A percentile compares a stretch with the other conserved stretches of the same genome.
Evolutionary conservation across 148 eudicot genomes (phyloP).

Genomic region (Camellia sinensis): DNA sequence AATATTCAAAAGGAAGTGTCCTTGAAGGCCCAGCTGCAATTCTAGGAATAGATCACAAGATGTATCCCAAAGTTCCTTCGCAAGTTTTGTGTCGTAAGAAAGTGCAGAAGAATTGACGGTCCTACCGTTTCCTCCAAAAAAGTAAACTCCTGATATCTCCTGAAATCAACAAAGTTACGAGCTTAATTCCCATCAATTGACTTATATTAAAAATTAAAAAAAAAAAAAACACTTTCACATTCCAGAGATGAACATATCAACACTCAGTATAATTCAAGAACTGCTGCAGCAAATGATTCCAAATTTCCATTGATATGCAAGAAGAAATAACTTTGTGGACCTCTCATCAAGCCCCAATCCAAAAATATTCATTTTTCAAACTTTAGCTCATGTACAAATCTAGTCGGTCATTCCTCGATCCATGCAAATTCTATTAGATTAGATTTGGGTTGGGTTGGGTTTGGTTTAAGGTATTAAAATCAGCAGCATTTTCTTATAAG

Average conservation of each 20-base stretch:
- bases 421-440: too few relatives aligned
- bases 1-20: constrained; percentile 15
- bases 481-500: not conserved
- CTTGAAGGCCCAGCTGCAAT: constrained; percentile 26
- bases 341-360: too few relatives aligned
- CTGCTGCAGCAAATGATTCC: not conserved
- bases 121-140: constrained; percentile 61
- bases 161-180: constrained; percentile 24
- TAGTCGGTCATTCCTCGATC: too few relatives aligned
- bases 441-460: too few relatives aligned
- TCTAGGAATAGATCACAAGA: constrained; percentile 54
- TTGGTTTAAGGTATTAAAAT: not conserved
- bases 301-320: not conserved
- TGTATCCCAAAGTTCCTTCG: constrained; percentile 56
- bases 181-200: not conserved
- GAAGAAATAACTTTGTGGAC: not conserved
- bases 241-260: not conserved
- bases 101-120: constrained; percentile 50
- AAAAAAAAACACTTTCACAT: not conserved
- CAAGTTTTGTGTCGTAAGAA: constrained; percentile 53
- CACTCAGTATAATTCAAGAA: not conserved
- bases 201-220: not conserved
- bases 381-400: too few relatives aligned
- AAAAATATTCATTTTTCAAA: too few relatives aligned
- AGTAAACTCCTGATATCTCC: constrained; percentile 33